These are phyloP conservation scores for Geotrichum citri-aurantii DNA, from an alignment of 1,139 yeast genomes.

Conservation along the genomic window DNA sequence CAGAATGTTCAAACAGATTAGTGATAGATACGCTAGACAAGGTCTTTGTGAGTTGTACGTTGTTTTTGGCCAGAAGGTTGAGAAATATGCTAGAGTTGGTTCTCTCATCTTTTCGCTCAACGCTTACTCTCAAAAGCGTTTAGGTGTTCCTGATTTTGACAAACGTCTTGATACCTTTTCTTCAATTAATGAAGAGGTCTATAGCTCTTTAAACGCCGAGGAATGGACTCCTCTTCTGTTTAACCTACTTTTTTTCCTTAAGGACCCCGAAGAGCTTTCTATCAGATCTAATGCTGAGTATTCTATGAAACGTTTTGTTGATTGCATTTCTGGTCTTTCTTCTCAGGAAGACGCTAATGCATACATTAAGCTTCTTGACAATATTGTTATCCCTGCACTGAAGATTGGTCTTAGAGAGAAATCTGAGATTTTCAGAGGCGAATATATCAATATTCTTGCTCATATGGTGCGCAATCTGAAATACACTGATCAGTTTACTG, in stretches of 20 bases:
- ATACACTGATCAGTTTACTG: conserved; percentile 39
- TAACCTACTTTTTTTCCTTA: conserved; percentile 62
- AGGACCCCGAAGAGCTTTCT: conserved; percentile 75
- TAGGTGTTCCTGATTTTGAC: conserved; percentile 77
- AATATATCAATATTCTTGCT: conserved; percentile 61
- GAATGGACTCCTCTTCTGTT: conserved; percentile 82
- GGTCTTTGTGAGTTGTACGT: conserved; percentile 55
- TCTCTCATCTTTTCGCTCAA: conserved; percentile 57
- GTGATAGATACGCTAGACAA: conserved; percentile 56
- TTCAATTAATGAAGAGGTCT: conserved; percentile 52
- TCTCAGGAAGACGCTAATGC: conserved; percentile 30
- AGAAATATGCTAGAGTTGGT: conserved; percentile 44
- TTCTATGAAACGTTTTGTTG: conserved; percentile 60
- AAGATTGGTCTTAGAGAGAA: conserved; percentile 61
- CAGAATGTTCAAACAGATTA: conserved; percentile 51
- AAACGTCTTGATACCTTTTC: conserved; percentile 65
- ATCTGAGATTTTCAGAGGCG: conserved; percentile 61
- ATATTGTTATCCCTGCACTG: conserved; percentile 58
- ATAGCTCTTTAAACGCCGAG: conserved; percentile 40
- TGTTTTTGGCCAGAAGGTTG: conserved; percentile 52
- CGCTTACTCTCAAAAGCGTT: conserved; percentile 54
- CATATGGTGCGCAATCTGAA: conserved; percentile 47
- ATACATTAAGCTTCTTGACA: conserved; percentile 44
- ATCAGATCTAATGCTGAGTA: conserved; percentile 73
- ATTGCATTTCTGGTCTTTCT: conserved; percentile 32